Base-by-base conservation (phyloP, 1,139 yeast genomes). In the Pneumocystis wakefieldiae region DNA sequence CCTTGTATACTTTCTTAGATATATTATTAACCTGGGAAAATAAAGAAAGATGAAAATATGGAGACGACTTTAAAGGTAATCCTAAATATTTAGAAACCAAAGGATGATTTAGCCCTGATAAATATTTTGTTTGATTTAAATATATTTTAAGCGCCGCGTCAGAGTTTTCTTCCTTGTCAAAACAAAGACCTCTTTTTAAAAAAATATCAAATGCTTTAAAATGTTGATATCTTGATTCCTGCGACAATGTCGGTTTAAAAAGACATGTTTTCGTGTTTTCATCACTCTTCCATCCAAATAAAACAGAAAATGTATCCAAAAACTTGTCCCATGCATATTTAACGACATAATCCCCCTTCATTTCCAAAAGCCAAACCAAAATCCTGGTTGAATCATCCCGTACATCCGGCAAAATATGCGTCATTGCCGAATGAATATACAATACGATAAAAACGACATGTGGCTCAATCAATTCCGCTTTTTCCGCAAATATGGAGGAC, bases 351-450 rank as follows among this genome's bases (percentile, higher is more conserved):
- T 48, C 55, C 7, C 55, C 55, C 3, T 19, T n/a, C 1, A 24
- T 24, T 2, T 19, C 32, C n/a, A 48, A 19, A 19, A 48, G 55
- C 3, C 84, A 76, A 42, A 77, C 76, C 42, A 90, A 75, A 68
- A 84, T 85, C 65, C 79, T 80, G 0, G 92, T 81, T 3, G 94
- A 82, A 67, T 85, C 86, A 62, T 82, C 81, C 61, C 95, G 80
- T 55, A 90, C 83, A 8, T 83, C 83, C 0, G 91, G 85, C 53
- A 80, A 81, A 59, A 92, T 86, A 71, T 92, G 97, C 19, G 97
- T 87, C 97, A 92, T 92, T 15, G 96, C 95, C 63, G 94, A 85
- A 70, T 87, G 87, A n/a, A 91, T 79, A 71, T 87, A 91, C 39
- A 92, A 76, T 41, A 87, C 80, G 2, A 91, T 74, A 6, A 85